Evolutionary conservation across 2,329 filamentous ascomycete species (phyloP), one percentile per base, ranked within the genome.

Genomic region (Epichloe coenophiala): DNA sequence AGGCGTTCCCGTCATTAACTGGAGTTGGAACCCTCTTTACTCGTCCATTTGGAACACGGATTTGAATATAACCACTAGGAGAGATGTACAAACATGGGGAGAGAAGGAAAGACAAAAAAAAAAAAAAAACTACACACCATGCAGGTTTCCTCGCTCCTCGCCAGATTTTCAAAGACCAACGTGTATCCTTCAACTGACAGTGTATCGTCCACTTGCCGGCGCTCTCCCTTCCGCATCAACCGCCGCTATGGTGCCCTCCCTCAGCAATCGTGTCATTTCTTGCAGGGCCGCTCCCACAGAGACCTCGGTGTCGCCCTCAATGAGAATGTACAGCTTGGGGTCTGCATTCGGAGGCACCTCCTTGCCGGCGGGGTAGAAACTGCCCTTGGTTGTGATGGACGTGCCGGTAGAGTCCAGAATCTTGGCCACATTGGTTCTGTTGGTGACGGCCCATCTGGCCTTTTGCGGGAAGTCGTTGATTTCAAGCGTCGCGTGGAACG

Each of bases 391-490:
- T 0, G 93, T 98, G 65, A 98, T 98, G 6, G 88, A 95, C 1
- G 90, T 95, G 40, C 89, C 91, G 0, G 91, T 96, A 9, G 87
- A 80, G 63, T 98, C 93, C 56, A 98, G 77, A 59, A 98, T 96
- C 75, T 97, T 98, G 59, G 91, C 90, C 51, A 98, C 93, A 62
- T 98, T 98, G 37, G 93, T 97, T 57, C 93, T 82, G 67, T 98
- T 98, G 39, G 93, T 98, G 70, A 98, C 93, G 11, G 89, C 91
- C 93, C 93, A 98, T 59, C 93, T 81, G 56, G 93, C 93, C 74
- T 96, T 97, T 66, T 98, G 93, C 36, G 93, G 93, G 68, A 97
- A 97, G 69, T 98, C 93, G 68, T 98, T 98, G 78, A 98, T 98
- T 68, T 97, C 93, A 54, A 98, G 76, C 4, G 91, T 97, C 15